Evolutionary conservation across 176 grass and related monocot genomes (phyloP).

Genomic region (Lolium perenne): DNA sequence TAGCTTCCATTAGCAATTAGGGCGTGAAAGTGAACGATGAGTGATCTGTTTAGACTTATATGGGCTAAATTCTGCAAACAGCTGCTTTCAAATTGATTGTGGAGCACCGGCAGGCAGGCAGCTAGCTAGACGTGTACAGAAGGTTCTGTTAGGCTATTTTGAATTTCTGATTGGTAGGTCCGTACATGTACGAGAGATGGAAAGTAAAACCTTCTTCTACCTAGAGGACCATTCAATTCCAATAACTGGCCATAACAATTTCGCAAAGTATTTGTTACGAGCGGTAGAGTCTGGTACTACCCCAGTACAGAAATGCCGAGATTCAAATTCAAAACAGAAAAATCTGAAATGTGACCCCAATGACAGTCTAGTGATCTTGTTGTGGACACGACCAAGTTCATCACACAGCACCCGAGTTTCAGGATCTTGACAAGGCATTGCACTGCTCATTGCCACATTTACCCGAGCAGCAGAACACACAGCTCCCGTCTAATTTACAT

Average conservation of each 20-base stretch:
- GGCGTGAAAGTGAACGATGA: conserved; percentile 26
- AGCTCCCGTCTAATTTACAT: not conserved
- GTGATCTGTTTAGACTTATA: conserved; percentile 6
- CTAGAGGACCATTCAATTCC: not conserved
- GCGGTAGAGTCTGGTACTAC: too few species aligned
- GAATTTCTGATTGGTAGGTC: not conserved
- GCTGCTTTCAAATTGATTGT: not conserved
- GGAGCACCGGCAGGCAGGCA: not conserved
- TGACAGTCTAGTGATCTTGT: not conserved
- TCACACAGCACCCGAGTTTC: conserved; percentile 5
- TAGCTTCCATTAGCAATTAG: conserved; percentile 17
- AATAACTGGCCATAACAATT: conserved; percentile 21
- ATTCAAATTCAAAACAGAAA: not conserved
- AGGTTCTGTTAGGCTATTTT: not conserved
- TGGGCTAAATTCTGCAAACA: not conserved
- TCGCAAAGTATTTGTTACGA: not conserved
- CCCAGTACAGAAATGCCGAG: not conserved
- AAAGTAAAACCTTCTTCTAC: not conserved
- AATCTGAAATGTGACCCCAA: not conserved
- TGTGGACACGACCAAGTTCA: conserved; percentile 23
- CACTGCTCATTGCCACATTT: conserved; percentile 10
- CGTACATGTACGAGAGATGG: not conserved
- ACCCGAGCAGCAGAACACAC: not conserved
- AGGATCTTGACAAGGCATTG: conserved; percentile 7
- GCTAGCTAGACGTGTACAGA: not conserved